Conservation (phyloP, 2,329 filamentous ascomycete species). For the Phialophora expanda region DNA sequence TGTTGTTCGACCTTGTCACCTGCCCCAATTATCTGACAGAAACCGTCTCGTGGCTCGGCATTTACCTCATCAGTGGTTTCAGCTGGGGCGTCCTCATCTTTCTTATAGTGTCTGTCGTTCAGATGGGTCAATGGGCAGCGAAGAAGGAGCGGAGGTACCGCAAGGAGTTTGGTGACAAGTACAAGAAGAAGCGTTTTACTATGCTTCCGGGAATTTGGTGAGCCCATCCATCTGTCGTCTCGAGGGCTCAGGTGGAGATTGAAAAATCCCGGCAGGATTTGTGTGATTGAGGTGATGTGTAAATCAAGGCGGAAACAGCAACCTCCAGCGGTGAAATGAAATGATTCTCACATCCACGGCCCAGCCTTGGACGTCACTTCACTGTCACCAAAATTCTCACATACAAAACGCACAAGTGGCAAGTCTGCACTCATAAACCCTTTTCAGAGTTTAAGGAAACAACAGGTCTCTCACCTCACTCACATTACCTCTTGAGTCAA, state of each 20-base stretch:
- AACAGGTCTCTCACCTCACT: neutral
- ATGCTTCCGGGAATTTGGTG: slow-evolving; percentile 76
- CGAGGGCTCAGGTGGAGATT: neutral
- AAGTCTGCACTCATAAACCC: neutral
- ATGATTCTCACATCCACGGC: neutral
- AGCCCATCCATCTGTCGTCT: neutral
- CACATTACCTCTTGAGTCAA: neutral
- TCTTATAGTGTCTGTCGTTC: slow-evolving; percentile 70
- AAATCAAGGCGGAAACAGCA: neutral
- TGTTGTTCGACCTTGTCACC: slow-evolving; percentile 85
- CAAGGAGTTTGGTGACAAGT: slow-evolving; percentile 87
- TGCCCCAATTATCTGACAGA: slow-evolving; percentile 99
- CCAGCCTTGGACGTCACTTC: neutral
- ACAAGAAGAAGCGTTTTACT: slow-evolving; percentile 89
- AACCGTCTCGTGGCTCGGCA: slow-evolving; percentile 80
- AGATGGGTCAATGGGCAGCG: slow-evolving; percentile 86
- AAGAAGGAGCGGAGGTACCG: slow-evolving; percentile 93
- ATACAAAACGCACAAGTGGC: neutral
- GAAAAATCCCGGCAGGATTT: neutral
- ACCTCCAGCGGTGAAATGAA: neutral
- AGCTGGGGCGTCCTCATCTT: slow-evolving; percentile 81
- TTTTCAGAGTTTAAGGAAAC: neutral
- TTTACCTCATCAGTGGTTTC: slow-evolving; percentile 74
- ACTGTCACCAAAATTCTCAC: neutral
- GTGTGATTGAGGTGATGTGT: neutral